Conservation (phyloP, 2,329 filamentous ascomycete genomes). For the Calonectria fujianensis region DNA sequence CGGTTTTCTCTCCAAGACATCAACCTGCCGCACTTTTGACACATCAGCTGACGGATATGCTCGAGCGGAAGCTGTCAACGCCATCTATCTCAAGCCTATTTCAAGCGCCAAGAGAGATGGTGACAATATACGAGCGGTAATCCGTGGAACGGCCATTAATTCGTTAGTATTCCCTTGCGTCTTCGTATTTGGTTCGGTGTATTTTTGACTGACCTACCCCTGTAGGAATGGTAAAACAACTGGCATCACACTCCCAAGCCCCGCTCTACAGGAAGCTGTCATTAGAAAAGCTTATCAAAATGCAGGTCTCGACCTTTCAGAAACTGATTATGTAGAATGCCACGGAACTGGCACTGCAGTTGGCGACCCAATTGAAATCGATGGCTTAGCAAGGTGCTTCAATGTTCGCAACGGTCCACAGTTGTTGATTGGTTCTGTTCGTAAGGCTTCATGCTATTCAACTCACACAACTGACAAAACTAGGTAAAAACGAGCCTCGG, state of each 20-base stretch:
- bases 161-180: neutral
- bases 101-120: conserved; percentile 53
- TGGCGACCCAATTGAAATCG: conserved; percentile 64
- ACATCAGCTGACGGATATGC: conserved; percentile 59
- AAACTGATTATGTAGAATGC: conserved; percentile 48
- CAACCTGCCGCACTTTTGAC: conserved; percentile 59
- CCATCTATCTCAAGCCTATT: conserved; percentile 59
- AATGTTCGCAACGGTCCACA: neutral
- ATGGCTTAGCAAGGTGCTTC: conserved; percentile 11
- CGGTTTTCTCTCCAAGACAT: conserved; percentile 47
- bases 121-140: conserved; percentile 51
- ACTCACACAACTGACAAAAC: neutral
- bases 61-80: conserved; percentile 56
- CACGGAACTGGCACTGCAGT: conserved; percentile 61
- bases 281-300: conserved; percentile 44
- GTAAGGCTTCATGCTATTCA: neutral
- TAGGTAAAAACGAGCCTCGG: conserved; percentile 14
- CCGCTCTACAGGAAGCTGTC: conserved; percentile 46
- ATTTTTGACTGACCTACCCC: neutral
- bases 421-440: conserved; percentile 4
- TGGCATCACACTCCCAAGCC: conserved; percentile 51
- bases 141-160: conserved; percentile 47
- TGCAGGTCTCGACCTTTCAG: conserved; percentile 41
- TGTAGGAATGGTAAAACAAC: conserved; percentile 43
- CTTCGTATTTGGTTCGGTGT: neutral